These are phyloP conservation scores for Elongisporangium anandrum DNA, from an alignment of 352 stramenopile genomes.

Conservation along the genomic window DNA sequence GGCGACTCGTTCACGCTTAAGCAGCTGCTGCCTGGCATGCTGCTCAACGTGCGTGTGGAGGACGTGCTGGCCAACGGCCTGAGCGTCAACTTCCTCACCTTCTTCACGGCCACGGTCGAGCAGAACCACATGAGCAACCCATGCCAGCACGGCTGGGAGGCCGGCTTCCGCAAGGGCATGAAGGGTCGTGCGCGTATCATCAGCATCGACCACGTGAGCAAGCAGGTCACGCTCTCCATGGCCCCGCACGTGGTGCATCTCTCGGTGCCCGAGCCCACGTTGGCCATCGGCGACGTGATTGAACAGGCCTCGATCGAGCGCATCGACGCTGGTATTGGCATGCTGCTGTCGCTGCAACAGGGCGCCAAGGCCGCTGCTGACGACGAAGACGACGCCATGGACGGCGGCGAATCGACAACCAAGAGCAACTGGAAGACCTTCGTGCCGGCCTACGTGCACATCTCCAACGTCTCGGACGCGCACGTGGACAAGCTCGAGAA, in stretches of 20 bases:
- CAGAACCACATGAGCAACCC: conserved; percentile 88
- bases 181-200: conserved; percentile 86
- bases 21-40: conserved; percentile 89
- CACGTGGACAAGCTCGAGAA: conserved; percentile 88
- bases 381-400: conserved; percentile 44
- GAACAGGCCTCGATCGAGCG: conserved; percentile 68
- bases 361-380: conserved; percentile 20
- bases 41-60: conserved; percentile 92
- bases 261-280: conserved; percentile 42
- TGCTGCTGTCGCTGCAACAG: conserved; percentile 76
- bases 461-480: conserved; percentile 79
- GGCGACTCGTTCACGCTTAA: conserved; percentile 84
- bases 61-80: conserved; percentile 84
- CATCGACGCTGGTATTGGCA: conserved; percentile 82
- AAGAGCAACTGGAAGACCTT: conserved; percentile 80
- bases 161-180: conserved; percentile 73
- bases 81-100: conserved; percentile 85
- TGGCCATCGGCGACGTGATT: conserved; percentile 70
- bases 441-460: conserved; percentile 83
- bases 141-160: conserved; percentile 68
- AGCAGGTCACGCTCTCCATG: conserved; percentile 82
- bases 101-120: conserved; percentile 85
- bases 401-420: conserved; percentile 30
- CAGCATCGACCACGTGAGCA: conserved; percentile 65
- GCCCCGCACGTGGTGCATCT: conserved; percentile 85